These are phyloP conservation scores for Thuidium tamariscinum DNA, from an alignment of 225 moss, liverwort and hornwort species.

Conservation along the genomic window DNA sequence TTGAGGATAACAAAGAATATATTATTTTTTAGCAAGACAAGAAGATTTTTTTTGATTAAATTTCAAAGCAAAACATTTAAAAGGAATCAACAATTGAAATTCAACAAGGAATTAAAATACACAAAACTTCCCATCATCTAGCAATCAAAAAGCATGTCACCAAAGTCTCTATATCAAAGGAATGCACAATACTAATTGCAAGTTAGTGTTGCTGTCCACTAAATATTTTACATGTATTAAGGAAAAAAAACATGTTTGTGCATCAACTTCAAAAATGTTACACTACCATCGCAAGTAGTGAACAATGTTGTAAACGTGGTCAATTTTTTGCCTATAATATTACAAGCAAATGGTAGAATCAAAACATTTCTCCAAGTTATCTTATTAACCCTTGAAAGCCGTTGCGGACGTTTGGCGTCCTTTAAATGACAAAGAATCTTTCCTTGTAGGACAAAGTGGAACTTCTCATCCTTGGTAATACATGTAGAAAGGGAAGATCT, in stretches of 20 bases:
- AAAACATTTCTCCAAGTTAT: accelerated
- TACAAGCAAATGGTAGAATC: not conserved
- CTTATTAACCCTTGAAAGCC: too few species aligned
- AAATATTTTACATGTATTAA: too few species aligned
- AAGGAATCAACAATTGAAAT: not conserved
- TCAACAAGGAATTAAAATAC: not conserved
- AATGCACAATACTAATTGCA: accelerated
- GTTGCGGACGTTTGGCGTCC: too few species aligned
- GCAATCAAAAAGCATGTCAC: not conserved
- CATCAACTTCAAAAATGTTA: accelerated
- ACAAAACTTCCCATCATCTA: accelerated
- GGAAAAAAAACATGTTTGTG: not conserved
- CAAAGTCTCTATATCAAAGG: accelerated
- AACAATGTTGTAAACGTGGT: accelerated
- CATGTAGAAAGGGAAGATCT: too few species aligned
- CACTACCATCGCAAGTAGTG: accelerated
- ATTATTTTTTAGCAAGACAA: not conserved
- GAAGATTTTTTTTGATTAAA: not conserved
- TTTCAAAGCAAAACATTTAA: not conserved
- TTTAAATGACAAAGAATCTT: too few species aligned
- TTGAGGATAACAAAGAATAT: accelerated
- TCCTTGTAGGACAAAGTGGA: too few species aligned
- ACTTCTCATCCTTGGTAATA: too few species aligned
- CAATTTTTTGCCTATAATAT: too few species aligned
- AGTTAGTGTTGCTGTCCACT: not conserved